A percentile compares a stretch with the other conserved stretches of the same genome.
These are phyloP conservation scores for Schizochytrium sp. DNA, from an alignment of 108 stramenopile genomes.

Conservation along the genomic window DNA sequence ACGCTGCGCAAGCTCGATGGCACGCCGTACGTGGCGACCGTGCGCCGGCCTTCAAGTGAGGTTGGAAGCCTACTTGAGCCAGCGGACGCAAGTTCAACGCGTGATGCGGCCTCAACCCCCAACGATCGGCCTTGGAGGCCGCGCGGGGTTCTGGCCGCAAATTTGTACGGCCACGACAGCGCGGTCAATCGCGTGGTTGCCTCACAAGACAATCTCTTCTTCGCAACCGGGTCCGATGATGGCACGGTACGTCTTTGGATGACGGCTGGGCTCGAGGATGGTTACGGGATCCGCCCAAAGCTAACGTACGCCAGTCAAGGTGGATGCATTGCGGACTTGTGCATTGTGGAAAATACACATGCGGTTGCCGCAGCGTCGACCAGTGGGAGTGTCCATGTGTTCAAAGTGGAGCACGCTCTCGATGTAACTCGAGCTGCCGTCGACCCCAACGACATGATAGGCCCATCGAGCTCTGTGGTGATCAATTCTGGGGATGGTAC, in stretches of 20 bases:
- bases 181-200: background rate
- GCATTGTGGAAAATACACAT: background rate
- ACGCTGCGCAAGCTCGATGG: slow-evolving; percentile 19
- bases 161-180: background rate
- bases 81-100: background rate
- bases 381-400: background rate
- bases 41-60: background rate
- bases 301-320: slow-evolving; percentile 12
- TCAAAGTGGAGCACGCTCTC: background rate
- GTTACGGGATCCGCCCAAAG: background rate
- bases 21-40: background rate
- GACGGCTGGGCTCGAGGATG: slow-evolving; percentile 1
- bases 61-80: background rate
- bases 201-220: background rate
- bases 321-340: background rate
- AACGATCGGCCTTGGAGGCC: background rate
- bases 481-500: background rate
- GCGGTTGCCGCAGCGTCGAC: background rate
- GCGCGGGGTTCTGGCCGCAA: slow-evolving; percentile 2
- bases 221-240: background rate
- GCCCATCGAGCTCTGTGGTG: background rate
- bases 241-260: slow-evolving; percentile 9
- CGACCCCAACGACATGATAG: background rate
- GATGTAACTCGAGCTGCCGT: background rate
- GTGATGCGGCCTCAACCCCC: background rate